Evolutionary conservation across 768 basidiomycete species (phyloP).

Genomic region (Harrya chromipes): DNA sequence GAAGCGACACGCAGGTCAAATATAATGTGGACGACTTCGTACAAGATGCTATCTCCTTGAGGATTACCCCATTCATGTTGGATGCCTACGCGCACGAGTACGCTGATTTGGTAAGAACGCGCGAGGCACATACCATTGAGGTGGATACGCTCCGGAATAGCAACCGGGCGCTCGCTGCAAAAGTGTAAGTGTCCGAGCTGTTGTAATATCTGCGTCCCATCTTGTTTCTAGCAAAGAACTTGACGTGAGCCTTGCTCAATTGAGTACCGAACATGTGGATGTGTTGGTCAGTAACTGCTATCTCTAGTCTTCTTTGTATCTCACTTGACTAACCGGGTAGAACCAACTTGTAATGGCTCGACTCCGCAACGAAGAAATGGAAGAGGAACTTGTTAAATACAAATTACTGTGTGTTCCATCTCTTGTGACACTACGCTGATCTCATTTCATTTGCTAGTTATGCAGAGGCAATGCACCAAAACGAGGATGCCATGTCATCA

Average conservation of each 20-base stretch:
- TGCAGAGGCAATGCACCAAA: slow-evolving; percentile 77
- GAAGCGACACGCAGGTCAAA: slow-evolving; percentile 20
- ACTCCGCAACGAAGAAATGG: slow-evolving; percentile 88
- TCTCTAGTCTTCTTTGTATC: slow-evolving; percentile 10
- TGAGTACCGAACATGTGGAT: slow-evolving; percentile 81
- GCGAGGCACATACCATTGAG: slow-evolving; percentile 80
- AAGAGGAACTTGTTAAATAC: slow-evolving; percentile 91
- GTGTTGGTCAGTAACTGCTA: slow-evolving; percentile 47
- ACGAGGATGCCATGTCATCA: slow-evolving; percentile 66
- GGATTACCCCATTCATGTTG: slow-evolving; percentile 94
- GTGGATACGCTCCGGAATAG: slow-evolving; percentile 78
- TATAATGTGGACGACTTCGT: slow-evolving; percentile 84
- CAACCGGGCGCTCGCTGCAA: slow-evolving; percentile 71
- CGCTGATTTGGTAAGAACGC: slow-evolving; percentile 70
- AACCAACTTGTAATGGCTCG: slow-evolving; percentile 90
- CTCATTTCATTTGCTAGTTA: slow-evolving; percentile 32
- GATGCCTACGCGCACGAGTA: slow-evolving; percentile 89
- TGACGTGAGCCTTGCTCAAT: slow-evolving; percentile 71
- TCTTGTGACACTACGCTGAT: neutral
- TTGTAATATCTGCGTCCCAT: neutral
- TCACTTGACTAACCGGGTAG: slow-evolving; percentile 39
- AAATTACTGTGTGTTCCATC: slow-evolving; percentile 64
- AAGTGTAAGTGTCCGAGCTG: slow-evolving; percentile 61
- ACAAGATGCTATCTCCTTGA: slow-evolving; percentile 77
- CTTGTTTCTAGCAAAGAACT: slow-evolving; percentile 62